These are phyloP conservation scores for Sphagnum magellanicum DNA, from an alignment of 228 moss, liverwort and hornwort genomes.

Conservation along the genomic window DNA sequence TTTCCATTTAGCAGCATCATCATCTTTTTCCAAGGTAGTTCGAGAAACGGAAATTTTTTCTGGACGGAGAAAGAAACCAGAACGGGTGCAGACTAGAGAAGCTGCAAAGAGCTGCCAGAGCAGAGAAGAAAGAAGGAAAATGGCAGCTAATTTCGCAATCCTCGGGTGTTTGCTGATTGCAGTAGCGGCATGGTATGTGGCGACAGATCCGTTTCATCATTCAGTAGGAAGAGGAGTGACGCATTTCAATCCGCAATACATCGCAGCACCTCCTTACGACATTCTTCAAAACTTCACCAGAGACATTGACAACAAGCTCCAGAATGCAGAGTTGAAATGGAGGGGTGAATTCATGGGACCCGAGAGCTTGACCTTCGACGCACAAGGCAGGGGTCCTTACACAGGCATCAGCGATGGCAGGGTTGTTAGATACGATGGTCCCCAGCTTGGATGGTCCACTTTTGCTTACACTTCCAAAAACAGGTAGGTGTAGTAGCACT, in stretches of 20 bases:
- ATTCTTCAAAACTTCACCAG: constrained; percentile 16
- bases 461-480: constrained; percentile 34
- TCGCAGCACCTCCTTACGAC: constrained; percentile 29
- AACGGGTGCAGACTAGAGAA: too few relatives aligned
- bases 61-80: too few relatives aligned
- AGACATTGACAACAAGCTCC: constrained; percentile 35
- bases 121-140: too few relatives aligned
- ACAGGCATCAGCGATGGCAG: constrained; percentile 51
- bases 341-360: constrained; percentile 38
- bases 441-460: constrained; percentile 42
- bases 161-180: constrained; percentile 12
- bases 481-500: constrained; percentile 1
- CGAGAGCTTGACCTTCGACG: constrained; percentile 52
- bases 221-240: constrained; percentile 18
- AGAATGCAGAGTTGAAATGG: constrained; percentile 27
- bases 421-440: constrained; percentile 44
- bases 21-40: too few relatives aligned
- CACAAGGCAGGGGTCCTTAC: constrained; percentile 53
- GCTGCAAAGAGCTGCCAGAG: too few relatives aligned
- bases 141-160: too few relatives aligned
- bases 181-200: constrained; percentile 31
- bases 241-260: constrained; percentile 29
- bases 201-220: constrained; percentile 39
- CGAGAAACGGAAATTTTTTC: too few relatives aligned
- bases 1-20: too few relatives aligned